Conservation (phyloP, 805 yeast species). For the Candida lessepsii region DNA sequence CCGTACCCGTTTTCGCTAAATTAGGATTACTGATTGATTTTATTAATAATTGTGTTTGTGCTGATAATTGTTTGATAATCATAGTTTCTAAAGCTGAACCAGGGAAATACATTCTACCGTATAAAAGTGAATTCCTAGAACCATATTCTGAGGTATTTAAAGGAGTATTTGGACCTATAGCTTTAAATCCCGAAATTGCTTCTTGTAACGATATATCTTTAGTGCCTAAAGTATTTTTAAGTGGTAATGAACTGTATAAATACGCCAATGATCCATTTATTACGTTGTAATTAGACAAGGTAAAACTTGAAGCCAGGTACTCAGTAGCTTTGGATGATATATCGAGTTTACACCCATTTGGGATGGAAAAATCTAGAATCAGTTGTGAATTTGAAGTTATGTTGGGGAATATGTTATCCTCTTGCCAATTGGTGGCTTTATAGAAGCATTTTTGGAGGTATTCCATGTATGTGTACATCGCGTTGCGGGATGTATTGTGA, state of each 20-base stretch:
- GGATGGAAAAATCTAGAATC: slow-evolving; percentile 71
- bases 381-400: slow-evolving; percentile 69
- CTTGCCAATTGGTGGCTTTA: slow-evolving; percentile 71
- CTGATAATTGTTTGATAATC: slow-evolving; percentile 62
- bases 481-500: slow-evolving; percentile 3
- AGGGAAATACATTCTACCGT: slow-evolving; percentile 88
- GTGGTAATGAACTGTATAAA: slow-evolving; percentile 63
- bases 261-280: slow-evolving; percentile 85
- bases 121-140: slow-evolving; percentile 49
- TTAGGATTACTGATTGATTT: slow-evolving; percentile 73
- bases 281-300: slow-evolving; percentile 59
- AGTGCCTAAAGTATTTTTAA: slow-evolving; percentile 52
- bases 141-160: slow-evolving; percentile 1
- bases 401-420: slow-evolving; percentile 73
- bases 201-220: slow-evolving; percentile 57
- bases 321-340: slow-evolving; percentile 70
- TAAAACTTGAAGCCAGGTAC: slow-evolving; percentile 68
- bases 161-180: slow-evolving; percentile 45
- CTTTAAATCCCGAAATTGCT: slow-evolving; percentile 66
- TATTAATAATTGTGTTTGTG: slow-evolving; percentile 61
- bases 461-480: slow-evolving; percentile 85
- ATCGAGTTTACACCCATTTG: slow-evolving; percentile 62
- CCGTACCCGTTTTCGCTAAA: slow-evolving; percentile 50
- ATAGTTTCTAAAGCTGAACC: slow-evolving; percentile 85
- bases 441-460: slow-evolving; percentile 73